These are phyloP conservation scores for Hexamita inflata DNA, from an alignment of 208 protist species.

Conservation along the genomic window DNA sequence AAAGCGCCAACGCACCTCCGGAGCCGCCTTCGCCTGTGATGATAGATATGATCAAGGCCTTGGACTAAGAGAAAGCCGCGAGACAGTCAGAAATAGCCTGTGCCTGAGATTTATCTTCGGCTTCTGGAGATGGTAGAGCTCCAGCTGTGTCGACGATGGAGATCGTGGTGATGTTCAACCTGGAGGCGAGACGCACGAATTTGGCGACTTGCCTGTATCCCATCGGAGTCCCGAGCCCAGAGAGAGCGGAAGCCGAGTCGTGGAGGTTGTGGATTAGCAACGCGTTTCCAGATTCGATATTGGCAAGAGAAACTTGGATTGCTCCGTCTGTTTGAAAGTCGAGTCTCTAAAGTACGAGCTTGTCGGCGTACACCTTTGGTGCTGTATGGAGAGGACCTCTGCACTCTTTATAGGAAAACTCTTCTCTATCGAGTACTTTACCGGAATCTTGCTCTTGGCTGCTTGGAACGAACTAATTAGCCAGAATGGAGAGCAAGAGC, in stretches of 20 bases:
- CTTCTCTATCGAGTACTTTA: no score
- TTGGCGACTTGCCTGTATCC: not conserved
- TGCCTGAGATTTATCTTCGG: slow-evolving; percentile 8
- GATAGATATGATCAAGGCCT: slow-evolving; percentile 32
- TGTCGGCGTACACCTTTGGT: not conserved
- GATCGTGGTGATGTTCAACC: not conserved
- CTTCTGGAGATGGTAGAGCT: slow-evolving; percentile 11
- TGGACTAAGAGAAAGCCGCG: not conserved
- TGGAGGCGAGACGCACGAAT: not conserved
- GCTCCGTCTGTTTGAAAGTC: not conserved
- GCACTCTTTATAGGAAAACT: not conserved
- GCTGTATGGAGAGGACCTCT: not conserved
- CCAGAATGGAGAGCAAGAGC: not conserved
- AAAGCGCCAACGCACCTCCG: slow-evolving; percentile 43
- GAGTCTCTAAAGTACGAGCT: not conserved
- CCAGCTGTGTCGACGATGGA: slow-evolving; percentile 17
- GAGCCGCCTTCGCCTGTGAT: slow-evolving; percentile 46
- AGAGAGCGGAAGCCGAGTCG: no score
- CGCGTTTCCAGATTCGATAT: no score
- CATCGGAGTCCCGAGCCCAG: slow-evolving; percentile 6
- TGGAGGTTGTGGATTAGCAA: no score
- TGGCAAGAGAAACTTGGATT: not conserved
- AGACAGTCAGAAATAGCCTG: slow-evolving; percentile 8
- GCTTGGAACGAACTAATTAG: not conserved
- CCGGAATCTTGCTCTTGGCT: no score